Conservation (phyloP, 2,329 filamentous ascomycete genomes). For the Arthrobotrys entomopaga region DNA sequence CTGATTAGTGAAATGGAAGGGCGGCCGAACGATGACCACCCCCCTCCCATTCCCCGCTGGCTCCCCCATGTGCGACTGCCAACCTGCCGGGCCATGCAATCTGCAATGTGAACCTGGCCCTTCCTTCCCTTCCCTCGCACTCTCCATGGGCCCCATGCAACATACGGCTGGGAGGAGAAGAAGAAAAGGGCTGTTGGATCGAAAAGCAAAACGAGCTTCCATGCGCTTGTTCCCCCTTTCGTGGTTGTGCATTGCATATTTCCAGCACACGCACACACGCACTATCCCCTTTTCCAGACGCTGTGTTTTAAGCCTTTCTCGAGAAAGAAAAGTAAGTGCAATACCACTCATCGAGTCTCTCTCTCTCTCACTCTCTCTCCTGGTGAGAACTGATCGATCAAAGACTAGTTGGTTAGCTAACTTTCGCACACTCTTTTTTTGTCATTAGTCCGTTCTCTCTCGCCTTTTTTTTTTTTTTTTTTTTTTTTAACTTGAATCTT, state of each 20-base stretch:
- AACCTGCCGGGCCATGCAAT: slow-evolving; percentile 13
- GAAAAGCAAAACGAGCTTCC: slow-evolving; percentile 48
- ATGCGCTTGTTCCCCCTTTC: slow-evolving; percentile 54
- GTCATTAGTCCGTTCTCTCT: slow-evolving; percentile 3
- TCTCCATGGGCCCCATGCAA: slow-evolving; percentile 22
- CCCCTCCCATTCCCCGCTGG: no score
- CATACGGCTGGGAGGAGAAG: slow-evolving; percentile 35
- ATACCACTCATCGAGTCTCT: background rate
- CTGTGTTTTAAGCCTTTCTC: slow-evolving; percentile 36
- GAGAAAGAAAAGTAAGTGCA: no score
- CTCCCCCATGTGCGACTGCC: slow-evolving; percentile 35
- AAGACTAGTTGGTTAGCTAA: background rate
- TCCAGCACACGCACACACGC: slow-evolving; percentile 35
- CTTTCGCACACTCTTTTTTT: slow-evolving; percentile 34
- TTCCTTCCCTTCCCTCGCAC: background rate
- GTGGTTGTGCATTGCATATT: slow-evolving; percentile 52
- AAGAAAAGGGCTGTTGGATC: slow-evolving; percentile 51
- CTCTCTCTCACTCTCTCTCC: background rate
- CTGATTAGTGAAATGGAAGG: slow-evolving; percentile 28
- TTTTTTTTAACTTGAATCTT: slow-evolving; percentile 32
- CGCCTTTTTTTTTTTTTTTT: slow-evolving; percentile 8
- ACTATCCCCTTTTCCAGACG: slow-evolving; percentile 52
- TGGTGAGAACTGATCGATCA: slow-evolving; percentile 4
- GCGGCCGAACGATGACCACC: slow-evolving; percentile 32
- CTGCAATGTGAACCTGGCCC: slow-evolving; percentile 40